phyloP scores from a whole-genome alignment of 768 basidiomycete genomes.

The Postia placenta region DNA sequence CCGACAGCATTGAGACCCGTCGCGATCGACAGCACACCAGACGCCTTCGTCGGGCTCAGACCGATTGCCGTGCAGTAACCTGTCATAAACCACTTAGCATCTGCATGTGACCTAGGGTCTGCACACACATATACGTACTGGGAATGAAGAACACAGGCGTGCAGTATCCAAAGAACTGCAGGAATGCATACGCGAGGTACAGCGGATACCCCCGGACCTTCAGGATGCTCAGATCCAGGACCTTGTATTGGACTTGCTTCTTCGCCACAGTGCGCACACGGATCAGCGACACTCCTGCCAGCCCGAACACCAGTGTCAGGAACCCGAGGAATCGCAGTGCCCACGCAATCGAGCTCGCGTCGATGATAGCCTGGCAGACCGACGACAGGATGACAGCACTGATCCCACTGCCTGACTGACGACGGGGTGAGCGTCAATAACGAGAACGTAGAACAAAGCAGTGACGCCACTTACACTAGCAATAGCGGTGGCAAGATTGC shows the following conservation, averaged over 20 bases:
- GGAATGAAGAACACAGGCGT: constrained; percentile 1
- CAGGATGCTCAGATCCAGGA: not conserved
- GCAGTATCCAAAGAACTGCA: not conserved
- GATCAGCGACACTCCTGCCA: not conserved
- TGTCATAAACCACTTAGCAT: not conserved
- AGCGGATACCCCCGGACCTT: not conserved
- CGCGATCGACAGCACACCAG: not conserved
- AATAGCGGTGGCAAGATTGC: not conserved
- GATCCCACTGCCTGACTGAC: constrained; percentile 1
- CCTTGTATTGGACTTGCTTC: not conserved
- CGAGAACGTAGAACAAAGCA: not conserved
- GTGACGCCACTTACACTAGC: not conserved
- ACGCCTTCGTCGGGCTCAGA: not conserved
- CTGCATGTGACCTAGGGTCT: not conserved
- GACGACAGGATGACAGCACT: constrained; percentile 1
- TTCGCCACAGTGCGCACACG: not conserved
- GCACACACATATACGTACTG: not conserved
- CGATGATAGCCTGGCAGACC: not conserved
- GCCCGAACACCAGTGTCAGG: not conserved
- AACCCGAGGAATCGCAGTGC: constrained; percentile 1
- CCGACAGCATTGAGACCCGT: not conserved
- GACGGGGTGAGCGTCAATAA: not conserved
- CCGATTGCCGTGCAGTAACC: constrained; percentile 2
- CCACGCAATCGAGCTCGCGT: not conserved
- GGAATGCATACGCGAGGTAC: not conserved